Evolutionary conservation across 1,139 yeast genomes (phyloP).

Genomic region (Trichomonascaceae sp.): DNA sequence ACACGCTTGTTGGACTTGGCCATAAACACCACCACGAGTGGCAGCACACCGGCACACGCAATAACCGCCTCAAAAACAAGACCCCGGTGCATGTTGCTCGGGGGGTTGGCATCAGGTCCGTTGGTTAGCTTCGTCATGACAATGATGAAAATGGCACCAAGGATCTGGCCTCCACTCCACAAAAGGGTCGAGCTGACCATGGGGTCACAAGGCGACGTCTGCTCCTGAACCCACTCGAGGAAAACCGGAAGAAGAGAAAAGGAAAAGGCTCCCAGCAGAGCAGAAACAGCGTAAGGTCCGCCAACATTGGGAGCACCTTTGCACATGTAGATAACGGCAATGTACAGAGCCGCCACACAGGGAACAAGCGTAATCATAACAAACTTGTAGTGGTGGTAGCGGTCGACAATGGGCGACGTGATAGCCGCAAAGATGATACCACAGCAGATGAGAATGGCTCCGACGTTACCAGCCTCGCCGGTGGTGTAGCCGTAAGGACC

Average conservation of each 20-base stretch:
- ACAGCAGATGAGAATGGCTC: constrained; percentile 23
- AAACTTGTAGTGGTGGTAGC: constrained; percentile 17
- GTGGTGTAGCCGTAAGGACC: constrained; percentile 24
- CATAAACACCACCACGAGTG: constrained; percentile 12
- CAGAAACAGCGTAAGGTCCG: constrained; percentile 24
- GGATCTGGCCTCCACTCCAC: constrained; percentile 25
- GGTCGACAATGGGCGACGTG: constrained; percentile 23
- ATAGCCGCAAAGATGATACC: constrained; percentile 24
- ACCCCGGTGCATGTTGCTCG: constrained; percentile 23
- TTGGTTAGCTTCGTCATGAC: constrained; percentile 23
- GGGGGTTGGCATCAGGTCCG: constrained; percentile 20
- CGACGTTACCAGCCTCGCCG: constrained; percentile 25
- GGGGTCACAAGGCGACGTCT: constrained; percentile 24
- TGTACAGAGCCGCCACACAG: constrained; percentile 19
- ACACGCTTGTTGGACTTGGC: constrained; percentile 12
- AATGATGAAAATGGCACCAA: constrained; percentile 25
- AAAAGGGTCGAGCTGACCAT: constrained; percentile 22
- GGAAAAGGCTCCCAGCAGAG: constrained; percentile 24
- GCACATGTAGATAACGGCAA: constrained; percentile 24
- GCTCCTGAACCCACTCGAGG: constrained; percentile 26
- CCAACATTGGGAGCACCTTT: constrained; percentile 16
- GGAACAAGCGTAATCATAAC: constrained; percentile 20
- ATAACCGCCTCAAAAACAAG: constrained; percentile 24
- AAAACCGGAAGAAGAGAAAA: constrained; percentile 24
- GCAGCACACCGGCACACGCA: constrained; percentile 18